Base-by-base conservation (phyloP, 1,139 yeast genomes). In the Oligophagozyma castellii region DNA sequence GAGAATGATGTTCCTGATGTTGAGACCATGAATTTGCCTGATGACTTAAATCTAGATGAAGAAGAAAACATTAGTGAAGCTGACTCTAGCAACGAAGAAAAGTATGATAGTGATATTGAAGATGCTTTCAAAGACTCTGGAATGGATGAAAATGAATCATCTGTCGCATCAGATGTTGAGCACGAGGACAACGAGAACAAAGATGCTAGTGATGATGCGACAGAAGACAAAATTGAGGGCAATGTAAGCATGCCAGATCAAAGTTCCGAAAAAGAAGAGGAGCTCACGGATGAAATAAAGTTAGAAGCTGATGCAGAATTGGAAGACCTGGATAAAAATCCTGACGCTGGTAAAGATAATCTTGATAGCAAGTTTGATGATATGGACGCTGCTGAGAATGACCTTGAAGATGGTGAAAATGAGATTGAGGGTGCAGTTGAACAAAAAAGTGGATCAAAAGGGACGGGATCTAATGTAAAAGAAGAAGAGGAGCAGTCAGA, bases 11-110 rank as follows among this genome's bases (percentile, higher is more conserved):
- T 77, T 28, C 89, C 83, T 5, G 93, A 83, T 49, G 67, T 75
- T 11, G 95, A 83, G 35, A 73, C 81, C 4, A 59, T 83, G 42
- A 92, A 80, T 22, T 60, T 83, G 22, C 93, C 94, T 0, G 96
- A 86, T 24, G 93, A 84, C 39, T 70, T 86, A 63, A 71, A 81
- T 38, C 61, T 81, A 24, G 93, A 81, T 48, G 72, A 72, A 11
- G 79, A 65, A 23, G 73, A 67, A 15, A 80, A 72, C n/a, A 68
- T 61, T 10, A n/a, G n/a, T n/a, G n/a, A n/a, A n/a, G n/a, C n/a
- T n/a, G 69, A 62, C 1, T 62, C 56, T 1, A 63, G 55, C 2
- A 61, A 59, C 4, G 58, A 56, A 24, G 56, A 55, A 3, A 55
- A 53, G 16, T 50, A 48, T 11, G 22, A 31, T 22, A 27, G 32